phyloP scores from a whole-genome alignment of 2,329 filamentous ascomycete species.

The Talaromyces sp. region DNA sequence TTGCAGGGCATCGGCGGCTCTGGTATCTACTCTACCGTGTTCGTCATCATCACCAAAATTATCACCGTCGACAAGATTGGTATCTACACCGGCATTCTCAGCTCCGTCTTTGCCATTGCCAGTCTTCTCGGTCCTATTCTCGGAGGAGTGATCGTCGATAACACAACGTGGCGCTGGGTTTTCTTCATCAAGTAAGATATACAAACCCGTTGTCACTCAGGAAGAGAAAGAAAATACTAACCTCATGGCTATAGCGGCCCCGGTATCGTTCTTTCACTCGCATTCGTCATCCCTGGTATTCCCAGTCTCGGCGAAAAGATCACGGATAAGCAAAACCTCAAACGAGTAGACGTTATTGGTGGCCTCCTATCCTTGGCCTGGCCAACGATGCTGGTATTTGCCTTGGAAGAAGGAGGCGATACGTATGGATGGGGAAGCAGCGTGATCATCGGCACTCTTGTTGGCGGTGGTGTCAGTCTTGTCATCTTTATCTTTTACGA shows the following conservation, averaged over 20 bases:
- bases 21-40: neutral
- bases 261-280: neutral
- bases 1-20: slow-evolving; percentile 6
- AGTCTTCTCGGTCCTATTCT: slow-evolving; percentile 15
- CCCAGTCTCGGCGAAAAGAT: neutral
- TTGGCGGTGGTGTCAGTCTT: slow-evolving; percentile 1
- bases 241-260: neutral
- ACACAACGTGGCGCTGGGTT: slow-evolving; percentile 18
- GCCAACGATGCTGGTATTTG: slow-evolving; percentile 13
- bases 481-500: slow-evolving; percentile 22
- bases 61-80: neutral
- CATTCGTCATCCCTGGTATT: neutral
- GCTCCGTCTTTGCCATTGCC: neutral
- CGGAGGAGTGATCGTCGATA: slow-evolving; percentile 15
- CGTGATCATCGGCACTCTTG: slow-evolving; percentile 9
- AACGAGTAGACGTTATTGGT: slow-evolving; percentile 28
- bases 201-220: neutral
- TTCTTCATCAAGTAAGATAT: slow-evolving; percentile 15
- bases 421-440: slow-evolving; percentile 11
- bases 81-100: neutral
- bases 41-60: neutral
- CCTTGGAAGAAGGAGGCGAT: slow-evolving; percentile 13
- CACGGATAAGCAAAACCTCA: neutral
- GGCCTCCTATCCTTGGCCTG: slow-evolving; percentile 16
- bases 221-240: neutral